Conservation (phyloP, 2,329 filamentous ascomycete genomes). For the Ceratocystis variospora region DNA sequence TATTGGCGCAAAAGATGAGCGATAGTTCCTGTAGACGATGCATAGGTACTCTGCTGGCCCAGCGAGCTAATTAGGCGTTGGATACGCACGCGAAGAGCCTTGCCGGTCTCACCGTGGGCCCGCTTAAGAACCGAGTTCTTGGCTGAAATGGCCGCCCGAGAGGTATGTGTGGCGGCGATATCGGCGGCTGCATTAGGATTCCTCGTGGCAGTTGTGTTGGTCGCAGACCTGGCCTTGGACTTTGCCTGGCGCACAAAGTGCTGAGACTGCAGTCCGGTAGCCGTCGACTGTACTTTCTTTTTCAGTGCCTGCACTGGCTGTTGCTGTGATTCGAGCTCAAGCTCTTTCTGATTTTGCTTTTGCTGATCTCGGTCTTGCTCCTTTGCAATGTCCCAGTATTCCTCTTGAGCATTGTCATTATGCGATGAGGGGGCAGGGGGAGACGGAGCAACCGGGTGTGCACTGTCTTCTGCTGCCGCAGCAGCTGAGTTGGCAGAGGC, state of each 20-base stretch:
- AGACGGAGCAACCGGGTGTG: not conserved
- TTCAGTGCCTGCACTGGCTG: not conserved
- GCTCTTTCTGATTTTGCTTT: not conserved
- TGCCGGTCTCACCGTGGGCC: conserved; percentile 57
- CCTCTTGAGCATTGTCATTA: not conserved
- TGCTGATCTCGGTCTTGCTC: not conserved
- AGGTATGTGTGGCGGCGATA: conserved; percentile 28
- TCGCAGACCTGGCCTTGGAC: not conserved
- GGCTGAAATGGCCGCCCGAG: conserved; percentile 40
- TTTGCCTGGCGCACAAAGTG: not conserved
- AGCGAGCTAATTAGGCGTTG: conserved; percentile 65
- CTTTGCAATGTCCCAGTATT: conserved; percentile 6
- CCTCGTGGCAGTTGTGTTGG: not conserved
- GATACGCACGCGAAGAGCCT: conserved; percentile 59
- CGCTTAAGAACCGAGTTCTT: conserved; percentile 53
- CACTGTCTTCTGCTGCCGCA: conserved; percentile 3
- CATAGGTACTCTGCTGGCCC: conserved; percentile 65
- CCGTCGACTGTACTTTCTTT: not conserved
- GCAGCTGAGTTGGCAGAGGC: not conserved
- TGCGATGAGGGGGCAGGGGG: not conserved
- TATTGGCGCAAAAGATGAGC: conserved; percentile 65
- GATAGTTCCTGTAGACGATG: conserved; percentile 69
- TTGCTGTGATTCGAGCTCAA: not conserved
- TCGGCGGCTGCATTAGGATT: conserved; percentile 21
- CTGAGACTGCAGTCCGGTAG: not conserved